Evolutionary conservation across 352 stramenopile species (phyloP).

Genomic region (Phytopythium sindhum): DNA sequence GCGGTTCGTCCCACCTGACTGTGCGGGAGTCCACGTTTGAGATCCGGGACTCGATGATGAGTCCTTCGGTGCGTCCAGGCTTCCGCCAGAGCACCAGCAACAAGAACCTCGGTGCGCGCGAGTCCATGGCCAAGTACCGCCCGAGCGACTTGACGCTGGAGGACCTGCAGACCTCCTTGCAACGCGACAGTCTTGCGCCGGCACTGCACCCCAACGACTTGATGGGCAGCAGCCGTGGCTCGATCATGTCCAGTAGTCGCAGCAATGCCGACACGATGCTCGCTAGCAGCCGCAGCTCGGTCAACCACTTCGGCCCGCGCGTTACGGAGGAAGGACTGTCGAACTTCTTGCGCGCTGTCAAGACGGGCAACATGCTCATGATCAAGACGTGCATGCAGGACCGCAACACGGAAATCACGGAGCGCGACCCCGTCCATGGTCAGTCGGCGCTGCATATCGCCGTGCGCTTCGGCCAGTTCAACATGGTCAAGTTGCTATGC

Average conservation of each 20-base stretch:
- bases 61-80: not conserved
- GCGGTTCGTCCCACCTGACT: conserved; percentile 1
- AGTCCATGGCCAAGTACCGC: conserved; percentile 73
- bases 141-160: conserved; percentile 56
- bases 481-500: conserved; percentile 67
- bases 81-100: conserved; percentile 1
- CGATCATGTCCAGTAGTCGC: conserved; percentile 26
- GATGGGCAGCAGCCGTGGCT: conserved; percentile 29
- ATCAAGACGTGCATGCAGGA: conserved; percentile 56
- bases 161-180: conserved; percentile 40
- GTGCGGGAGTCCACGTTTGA: conserved; percentile 10
- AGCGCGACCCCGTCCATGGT: conserved; percentile 66
- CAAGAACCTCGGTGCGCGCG: conserved; percentile 32
- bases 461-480: conserved; percentile 73
- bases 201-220: conserved; percentile 11
- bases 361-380: conserved; percentile 59
- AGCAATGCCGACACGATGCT: conserved; percentile 15
- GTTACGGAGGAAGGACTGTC: conserved; percentile 57
- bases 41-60: conserved; percentile 13
- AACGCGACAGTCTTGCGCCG: conserved; percentile 57
- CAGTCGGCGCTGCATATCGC: conserved; percentile 80
- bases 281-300: conserved; percentile 31
- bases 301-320: conserved; percentile 44
- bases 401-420: conserved; percentile 50
- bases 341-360: conserved; percentile 57